These are phyloP conservation scores for Nitzschia sp. DNA, from an alignment of 108 stramenopile species.

Conservation along the genomic window DNA sequence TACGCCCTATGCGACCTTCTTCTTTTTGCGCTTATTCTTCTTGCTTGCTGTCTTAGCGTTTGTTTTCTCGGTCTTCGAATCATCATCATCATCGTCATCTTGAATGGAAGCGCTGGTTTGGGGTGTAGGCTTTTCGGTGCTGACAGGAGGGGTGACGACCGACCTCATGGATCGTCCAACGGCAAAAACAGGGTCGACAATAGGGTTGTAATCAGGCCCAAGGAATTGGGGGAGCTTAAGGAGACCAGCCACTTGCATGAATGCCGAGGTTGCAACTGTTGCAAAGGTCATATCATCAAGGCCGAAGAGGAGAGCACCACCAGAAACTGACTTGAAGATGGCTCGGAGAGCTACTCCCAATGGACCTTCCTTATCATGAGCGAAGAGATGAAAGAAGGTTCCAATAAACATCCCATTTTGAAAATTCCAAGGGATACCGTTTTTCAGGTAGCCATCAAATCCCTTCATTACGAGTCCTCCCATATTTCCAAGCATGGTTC, in stretches of 20 bases:
- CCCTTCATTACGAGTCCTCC: conserved; percentile 73
- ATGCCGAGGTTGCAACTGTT: conserved; percentile 47
- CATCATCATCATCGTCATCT: background rate
- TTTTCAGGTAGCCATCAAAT: conserved; percentile 62
- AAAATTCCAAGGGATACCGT: conserved; percentile 76
- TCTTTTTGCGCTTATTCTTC: conserved; percentile 15
- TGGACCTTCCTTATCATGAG: conserved; percentile 58
- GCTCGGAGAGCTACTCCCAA: conserved; percentile 58
- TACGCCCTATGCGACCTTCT: conserved; percentile 8
- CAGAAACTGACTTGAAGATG: conserved; percentile 33
- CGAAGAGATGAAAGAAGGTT: conserved; percentile 78
- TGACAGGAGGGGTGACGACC: no score
- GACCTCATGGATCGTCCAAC: background rate
- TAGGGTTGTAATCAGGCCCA: conserved; percentile 69
- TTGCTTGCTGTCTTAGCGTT: background rate
- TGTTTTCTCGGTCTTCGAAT: background rate
- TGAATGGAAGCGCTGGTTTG: no score
- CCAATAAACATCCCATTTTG: conserved; percentile 72
- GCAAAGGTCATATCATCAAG: conserved; percentile 61
- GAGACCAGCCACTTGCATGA: conserved; percentile 69
- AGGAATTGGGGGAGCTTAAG: conserved; percentile 63
- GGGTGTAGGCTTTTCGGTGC: no score
- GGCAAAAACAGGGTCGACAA: conserved; percentile 6
- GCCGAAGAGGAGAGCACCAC: conserved; percentile 31
- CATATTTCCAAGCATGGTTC: conserved; percentile 76